Conservation (phyloP, 306 rosid genomes). For the Spatholobus suberectus region DNA sequence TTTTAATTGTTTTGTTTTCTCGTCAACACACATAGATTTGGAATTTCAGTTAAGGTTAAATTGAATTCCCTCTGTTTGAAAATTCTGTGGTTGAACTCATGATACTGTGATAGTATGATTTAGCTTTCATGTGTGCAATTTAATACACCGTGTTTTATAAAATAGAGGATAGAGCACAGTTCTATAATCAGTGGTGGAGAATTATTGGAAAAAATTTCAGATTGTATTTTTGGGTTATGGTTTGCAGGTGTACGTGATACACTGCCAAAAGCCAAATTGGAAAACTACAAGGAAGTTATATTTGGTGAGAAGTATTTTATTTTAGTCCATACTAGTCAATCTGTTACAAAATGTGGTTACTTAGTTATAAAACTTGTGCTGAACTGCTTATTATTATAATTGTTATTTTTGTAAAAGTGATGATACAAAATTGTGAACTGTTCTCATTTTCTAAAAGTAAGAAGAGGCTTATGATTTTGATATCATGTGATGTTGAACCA, state of each 20-base stretch:
- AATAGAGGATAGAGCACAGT: no score
- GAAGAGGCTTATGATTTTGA: no score
- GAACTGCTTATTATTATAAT: background rate
- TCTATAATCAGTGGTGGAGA: background rate
- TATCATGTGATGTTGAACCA: no score
- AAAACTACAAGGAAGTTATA: background rate
- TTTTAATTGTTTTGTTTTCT: background rate
- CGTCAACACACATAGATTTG: slow-evolving; percentile 1
- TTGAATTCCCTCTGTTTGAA: no score
- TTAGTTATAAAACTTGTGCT: background rate
- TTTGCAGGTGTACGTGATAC: background rate
- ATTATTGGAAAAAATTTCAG: background rate
- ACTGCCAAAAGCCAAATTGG: background rate
- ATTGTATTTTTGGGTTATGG: background rate
- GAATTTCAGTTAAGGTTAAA: slow-evolving; percentile 22
- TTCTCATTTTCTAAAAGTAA: no score
- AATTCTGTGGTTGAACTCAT: no score
- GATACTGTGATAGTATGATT: no score
- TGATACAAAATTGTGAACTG: no score
- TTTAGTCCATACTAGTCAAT: background rate
- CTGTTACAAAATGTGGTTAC: background rate
- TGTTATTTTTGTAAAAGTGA: background rate
- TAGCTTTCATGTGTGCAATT: no score
- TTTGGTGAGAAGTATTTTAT: background rate
- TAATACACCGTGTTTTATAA: no score